Evolutionary conservation across 2,329 filamentous ascomycete species (phyloP).

Genomic region (Ascocoryne sarcoides): DNA sequence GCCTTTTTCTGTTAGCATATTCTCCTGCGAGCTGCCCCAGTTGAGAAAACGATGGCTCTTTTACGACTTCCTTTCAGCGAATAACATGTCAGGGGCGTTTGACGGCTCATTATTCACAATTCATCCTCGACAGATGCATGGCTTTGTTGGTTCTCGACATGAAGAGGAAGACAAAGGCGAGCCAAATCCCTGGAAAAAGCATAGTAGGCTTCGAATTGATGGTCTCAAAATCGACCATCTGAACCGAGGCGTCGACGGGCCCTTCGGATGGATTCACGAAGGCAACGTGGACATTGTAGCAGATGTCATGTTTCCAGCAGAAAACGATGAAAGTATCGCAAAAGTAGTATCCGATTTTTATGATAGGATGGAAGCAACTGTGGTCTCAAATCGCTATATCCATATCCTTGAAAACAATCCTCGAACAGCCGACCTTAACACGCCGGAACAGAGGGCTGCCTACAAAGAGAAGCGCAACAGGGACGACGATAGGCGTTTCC

Average conservation of each 20-base stretch:
- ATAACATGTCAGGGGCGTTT: constrained; percentile 90
- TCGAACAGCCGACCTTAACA: constrained; percentile 24
- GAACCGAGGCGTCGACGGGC: constrained; percentile 84
- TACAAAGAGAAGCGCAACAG: constrained; percentile 21
- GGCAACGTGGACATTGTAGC: constrained; percentile 95
- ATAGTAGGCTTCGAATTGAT: constrained; percentile 85
- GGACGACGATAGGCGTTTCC: constrained; percentile 61
- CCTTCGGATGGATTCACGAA: constrained; percentile 96
- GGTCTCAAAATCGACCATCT: constrained; percentile 91
- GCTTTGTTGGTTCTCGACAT: constrained; percentile 57
- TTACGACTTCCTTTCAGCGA: constrained; percentile 93
- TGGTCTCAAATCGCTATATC: constrained; percentile 65
- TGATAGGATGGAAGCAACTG: constrained; percentile 87
- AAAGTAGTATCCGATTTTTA: constrained; percentile 98
- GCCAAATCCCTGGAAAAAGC: constrained; percentile 82
- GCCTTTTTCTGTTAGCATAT: constrained; percentile 94
- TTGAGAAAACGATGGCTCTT: constrained; percentile 94
- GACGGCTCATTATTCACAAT: constrained; percentile 97
- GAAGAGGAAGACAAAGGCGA: constrained; percentile 51
- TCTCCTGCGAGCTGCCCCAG: constrained; percentile 86
- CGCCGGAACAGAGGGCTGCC: constrained; percentile 19
- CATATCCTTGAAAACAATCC: constrained; percentile 45
- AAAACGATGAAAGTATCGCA: constrained; percentile 77
- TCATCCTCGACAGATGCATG: constrained; percentile 84
- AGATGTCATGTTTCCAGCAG: constrained; percentile 87